These are phyloP conservation scores for Ascochyta fabae DNA, from an alignment of 2,329 filamentous ascomycete genomes.

Conservation along the genomic window DNA sequence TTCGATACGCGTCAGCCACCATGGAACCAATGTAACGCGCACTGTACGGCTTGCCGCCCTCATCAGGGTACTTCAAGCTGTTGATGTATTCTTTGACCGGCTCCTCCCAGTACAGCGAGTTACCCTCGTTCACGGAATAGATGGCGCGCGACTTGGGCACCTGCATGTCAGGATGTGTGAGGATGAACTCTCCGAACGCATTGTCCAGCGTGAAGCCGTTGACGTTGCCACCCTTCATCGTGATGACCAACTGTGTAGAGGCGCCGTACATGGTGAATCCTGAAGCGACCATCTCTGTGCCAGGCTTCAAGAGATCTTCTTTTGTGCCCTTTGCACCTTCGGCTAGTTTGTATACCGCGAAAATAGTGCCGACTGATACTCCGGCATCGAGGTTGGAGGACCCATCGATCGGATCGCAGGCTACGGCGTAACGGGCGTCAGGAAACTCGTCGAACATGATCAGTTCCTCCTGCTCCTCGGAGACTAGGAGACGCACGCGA, in stretches of 20 bases:
- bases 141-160: conserved; percentile 82
- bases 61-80: conserved; percentile 80
- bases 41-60: conserved; percentile 86
- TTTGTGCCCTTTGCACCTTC: conserved; percentile 76
- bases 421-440: conserved; percentile 84
- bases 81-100: conserved; percentile 87
- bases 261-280: conserved; percentile 99
- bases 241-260: conserved; percentile 93
- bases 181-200: conserved; percentile 96
- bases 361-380: conserved; percentile 97
- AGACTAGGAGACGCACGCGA: conserved; percentile 91
- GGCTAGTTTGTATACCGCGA: conserved; percentile 87
- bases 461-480: conserved; percentile 93
- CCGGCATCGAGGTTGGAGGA: conserved; percentile 97
- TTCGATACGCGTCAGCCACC: conserved; percentile 98
- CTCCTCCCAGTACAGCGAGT: conserved; percentile 95
- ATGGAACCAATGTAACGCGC: conserved; percentile 96
- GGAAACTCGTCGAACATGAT: conserved; percentile 83
- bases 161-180: conserved; percentile 93
- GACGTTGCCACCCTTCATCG: conserved; percentile 89
- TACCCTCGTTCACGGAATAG: conserved; percentile 99
- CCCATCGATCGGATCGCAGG: conserved; percentile 97
- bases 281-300: conserved; percentile 87
- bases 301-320: conserved; percentile 87
- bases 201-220: conserved; percentile 99